Evolutionary conservation across 2,329 filamentous ascomycete genomes (phyloP).

Genomic region (Pseudonectria foliicola): DNA sequence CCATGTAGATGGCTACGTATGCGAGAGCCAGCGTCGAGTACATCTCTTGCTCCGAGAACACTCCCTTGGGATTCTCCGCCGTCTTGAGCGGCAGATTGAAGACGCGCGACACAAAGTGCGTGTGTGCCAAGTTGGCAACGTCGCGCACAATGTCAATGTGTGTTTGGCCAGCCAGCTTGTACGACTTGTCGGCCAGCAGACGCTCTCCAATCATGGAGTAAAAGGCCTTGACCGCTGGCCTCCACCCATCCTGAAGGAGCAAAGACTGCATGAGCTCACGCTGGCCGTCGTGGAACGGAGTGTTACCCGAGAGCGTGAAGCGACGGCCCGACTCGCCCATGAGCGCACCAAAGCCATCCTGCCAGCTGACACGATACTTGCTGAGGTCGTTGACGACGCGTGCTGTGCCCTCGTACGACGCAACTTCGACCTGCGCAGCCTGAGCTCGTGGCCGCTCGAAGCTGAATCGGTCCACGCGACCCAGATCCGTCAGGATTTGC

Average conservation of each 20-base stretch:
- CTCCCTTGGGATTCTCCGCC: constrained; percentile 49
- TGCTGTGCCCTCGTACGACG: constrained; percentile 54
- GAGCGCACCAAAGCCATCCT: constrained; percentile 54
- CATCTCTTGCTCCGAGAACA: constrained; percentile 48
- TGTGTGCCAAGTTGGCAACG: constrained; percentile 60
- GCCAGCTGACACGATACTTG: constrained; percentile 60
- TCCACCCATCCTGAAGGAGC: constrained; percentile 56
- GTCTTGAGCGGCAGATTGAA: constrained; percentile 65
- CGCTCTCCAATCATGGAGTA: constrained; percentile 55
- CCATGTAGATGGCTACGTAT: constrained; percentile 58
- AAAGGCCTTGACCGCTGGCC: constrained; percentile 56
- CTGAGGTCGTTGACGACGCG: constrained; percentile 53
- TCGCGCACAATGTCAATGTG: constrained; percentile 68
- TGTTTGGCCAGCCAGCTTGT: constrained; percentile 44
- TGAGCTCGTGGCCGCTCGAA: constrained; percentile 54
- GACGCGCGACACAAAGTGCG: constrained; percentile 54
- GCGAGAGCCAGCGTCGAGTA: constrained; percentile 59
- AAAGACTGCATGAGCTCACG: constrained; percentile 48
- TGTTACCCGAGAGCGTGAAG: constrained; percentile 51
- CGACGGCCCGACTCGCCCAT: constrained; percentile 48
- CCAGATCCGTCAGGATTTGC: constrained; percentile 61
- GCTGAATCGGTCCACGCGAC: constrained; percentile 61
- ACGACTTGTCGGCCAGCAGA: constrained; percentile 59
- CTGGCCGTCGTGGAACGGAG: constrained; percentile 40
- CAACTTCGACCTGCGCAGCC: constrained; percentile 46